Conservation (phyloP, 345 rosid species). For the Murraya paniculata region DNA sequence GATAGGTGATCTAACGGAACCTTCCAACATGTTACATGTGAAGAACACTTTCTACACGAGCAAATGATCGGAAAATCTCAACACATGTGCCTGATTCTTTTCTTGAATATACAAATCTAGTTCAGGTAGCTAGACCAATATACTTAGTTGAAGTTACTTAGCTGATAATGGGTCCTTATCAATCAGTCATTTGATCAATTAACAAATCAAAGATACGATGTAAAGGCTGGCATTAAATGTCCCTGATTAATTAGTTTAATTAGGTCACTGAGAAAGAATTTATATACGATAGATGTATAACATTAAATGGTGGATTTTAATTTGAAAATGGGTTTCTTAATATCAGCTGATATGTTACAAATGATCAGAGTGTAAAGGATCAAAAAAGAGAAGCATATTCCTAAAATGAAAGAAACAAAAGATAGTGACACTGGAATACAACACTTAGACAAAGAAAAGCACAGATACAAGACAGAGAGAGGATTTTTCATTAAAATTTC, state of each 20-base stretch:
- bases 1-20: conserved; percentile 14
- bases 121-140: conserved; percentile 10
- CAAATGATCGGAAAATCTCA: conserved; percentile 8
- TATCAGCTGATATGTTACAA: conserved; percentile 19
- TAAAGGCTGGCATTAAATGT: background rate
- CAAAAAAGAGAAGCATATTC: conserved; percentile 30
- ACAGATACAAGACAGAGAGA: conserved; percentile 1
- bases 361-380: conserved; percentile 25
- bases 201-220: background rate
- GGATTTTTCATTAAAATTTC: background rate
- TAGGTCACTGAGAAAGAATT: background rate
- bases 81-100: conserved; percentile 13
- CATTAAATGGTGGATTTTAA: conserved; percentile 10
- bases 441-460: conserved; percentile 22
- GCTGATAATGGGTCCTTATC: conserved; percentile 13
- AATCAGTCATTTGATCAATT: background rate
- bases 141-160: conserved; percentile 16
- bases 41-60: conserved; percentile 6
- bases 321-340: background rate
- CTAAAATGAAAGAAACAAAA: conserved; percentile 45
- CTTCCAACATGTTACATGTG: conserved; percentile 31
- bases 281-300: background rate
- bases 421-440: conserved; percentile 44
- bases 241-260: background rate
- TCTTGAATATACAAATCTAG: conserved; percentile 7